Conservation (phyloP, 2,329 filamentous ascomycete species). For the Apiospora rasikravindrae region DNA sequence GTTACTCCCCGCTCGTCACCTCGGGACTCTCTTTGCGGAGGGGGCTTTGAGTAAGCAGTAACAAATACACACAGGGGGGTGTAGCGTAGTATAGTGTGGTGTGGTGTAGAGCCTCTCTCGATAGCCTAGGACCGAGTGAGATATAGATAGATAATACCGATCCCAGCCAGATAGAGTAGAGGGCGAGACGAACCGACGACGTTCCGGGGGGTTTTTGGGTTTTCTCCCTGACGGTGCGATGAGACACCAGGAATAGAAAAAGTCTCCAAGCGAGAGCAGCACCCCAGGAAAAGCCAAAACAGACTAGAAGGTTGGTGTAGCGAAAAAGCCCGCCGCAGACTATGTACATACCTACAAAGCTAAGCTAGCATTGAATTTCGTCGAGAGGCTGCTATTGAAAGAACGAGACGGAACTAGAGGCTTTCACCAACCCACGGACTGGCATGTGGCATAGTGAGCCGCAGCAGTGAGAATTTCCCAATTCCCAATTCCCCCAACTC, state of each 20-base stretch:
- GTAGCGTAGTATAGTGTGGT: too few relatives aligned
- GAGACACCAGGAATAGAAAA: constrained; percentile 16
- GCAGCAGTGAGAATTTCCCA: not conserved
- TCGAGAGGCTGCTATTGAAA: not conserved
- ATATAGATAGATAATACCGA: too few relatives aligned
- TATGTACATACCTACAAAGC: constrained; percentile 5
- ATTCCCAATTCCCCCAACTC: not conserved
- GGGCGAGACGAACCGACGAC: not conserved
- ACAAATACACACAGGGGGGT: not conserved
- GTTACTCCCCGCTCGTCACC: not conserved
- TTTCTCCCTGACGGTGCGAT: constrained; percentile 14
- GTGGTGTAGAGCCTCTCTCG: too few relatives aligned
- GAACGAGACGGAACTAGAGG: not conserved
- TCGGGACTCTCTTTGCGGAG: not conserved
- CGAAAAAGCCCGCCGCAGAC: constrained; percentile 3
- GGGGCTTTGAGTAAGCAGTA: constrained; percentile 8
- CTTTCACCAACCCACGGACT: not conserved
- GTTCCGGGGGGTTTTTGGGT: not conserved
- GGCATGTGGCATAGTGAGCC: not conserved
- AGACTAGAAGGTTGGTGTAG: constrained; percentile 15
- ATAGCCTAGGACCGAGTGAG: too few relatives aligned
- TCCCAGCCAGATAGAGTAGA: not conserved
- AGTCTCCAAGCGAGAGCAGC: not conserved
- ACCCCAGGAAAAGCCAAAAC: constrained; percentile 16
- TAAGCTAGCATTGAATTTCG: not conserved